Base-by-base conservation (phyloP, 495 filamentous ascomycete species). In the Venustampulla echinocandica region DNA sequence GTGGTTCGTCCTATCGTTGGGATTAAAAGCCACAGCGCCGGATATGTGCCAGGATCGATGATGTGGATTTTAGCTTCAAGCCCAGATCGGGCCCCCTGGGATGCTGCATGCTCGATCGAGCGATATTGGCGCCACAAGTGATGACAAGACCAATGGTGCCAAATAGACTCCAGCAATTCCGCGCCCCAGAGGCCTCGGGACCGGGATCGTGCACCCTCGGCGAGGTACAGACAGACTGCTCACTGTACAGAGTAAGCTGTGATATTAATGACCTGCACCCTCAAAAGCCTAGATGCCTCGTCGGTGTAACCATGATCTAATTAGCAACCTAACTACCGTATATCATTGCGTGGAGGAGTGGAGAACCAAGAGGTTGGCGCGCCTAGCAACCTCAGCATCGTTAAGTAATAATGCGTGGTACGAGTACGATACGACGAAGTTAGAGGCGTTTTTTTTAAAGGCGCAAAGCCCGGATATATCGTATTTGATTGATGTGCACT, bases 21-120 rank as follows among this genome's bases (percentile, higher is more conserved):
- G 17, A 40, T 10, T 10, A 9, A n/a, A 21, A 20, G 20, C 17
- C 18, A 40, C 7, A 9, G 37, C 20, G 22, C 37, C 17, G 22
- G 6, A 23, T 10, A 23, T 21, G 17, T 10, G 37, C 37, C 17
- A 9, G 22, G 20, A 21, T 19, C 18, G 37, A 15, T 19, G 20
- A 23, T 40, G 18, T 40, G 37, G 37, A 17, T 5, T 17, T 10
- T 11, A 6, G 37, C 20, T 17, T 9, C 11, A 6, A 37, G 34
- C 34, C 37, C 37, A 40, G 37, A 40, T 40, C 18, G 37, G n/a
- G n/a, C n/a, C n/a, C n/a, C n/a, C n/a, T 4, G 33, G 33, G 33
- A 35, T 14, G 6, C 6, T 30, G 27, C 27, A 30, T 30, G 7
- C 13, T 30, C 7, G 13, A 30, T 30, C 27, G 27, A 30, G 7